A percentile compares a stretch with the other conserved stretches of the same genome.
Evolutionary conservation across 352 stramenopile species (phyloP).

Genomic region (Phytophthora melonis): DNA sequence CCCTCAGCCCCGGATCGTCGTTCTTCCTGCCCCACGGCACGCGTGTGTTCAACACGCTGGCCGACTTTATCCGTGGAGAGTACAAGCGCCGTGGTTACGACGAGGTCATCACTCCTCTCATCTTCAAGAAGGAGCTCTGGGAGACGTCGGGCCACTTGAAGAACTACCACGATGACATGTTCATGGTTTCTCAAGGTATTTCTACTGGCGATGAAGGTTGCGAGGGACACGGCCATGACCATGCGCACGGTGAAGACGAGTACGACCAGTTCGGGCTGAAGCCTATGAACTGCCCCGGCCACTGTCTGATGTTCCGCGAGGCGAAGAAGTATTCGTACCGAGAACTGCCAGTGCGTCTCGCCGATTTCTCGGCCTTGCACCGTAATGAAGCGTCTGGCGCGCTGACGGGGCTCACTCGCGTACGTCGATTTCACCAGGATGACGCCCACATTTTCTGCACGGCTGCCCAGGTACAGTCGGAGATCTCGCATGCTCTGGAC

Average conservation of each 20-base stretch:
- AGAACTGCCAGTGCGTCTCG: slow-evolving; percentile 95
- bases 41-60: slow-evolving; percentile 98
- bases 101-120: slow-evolving; percentile 97
- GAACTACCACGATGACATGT: slow-evolving; percentile 98
- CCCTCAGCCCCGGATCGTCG: slow-evolving; percentile 95
- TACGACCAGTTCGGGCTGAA: slow-evolving; percentile 97
- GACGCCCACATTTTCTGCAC: slow-evolving; percentile 99
- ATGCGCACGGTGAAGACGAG: slow-evolving; percentile 38
- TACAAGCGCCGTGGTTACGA: slow-evolving; percentile 95
- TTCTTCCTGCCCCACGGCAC: slow-evolving; percentile 99
- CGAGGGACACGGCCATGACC: slow-evolving; percentile 27
- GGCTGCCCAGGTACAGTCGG: slow-evolving; percentile 94
- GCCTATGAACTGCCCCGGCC: slow-evolving; percentile 99
- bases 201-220: slow-evolving; percentile 36
- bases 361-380: slow-evolving; percentile 96
- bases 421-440: slow-evolving; percentile 98
- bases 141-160: slow-evolving; percentile 97
- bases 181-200: slow-evolving; percentile 85
- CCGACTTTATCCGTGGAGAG: slow-evolving; percentile 81
- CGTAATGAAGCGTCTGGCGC: slow-evolving; percentile 96
- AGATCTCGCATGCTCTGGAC: slow-evolving; percentile 94
- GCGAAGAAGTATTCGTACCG: slow-evolving; percentile 95
- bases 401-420: slow-evolving; percentile 96
- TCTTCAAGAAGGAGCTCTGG: slow-evolving; percentile 98
- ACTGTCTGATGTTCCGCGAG: slow-evolving; percentile 98